A percentile compares a stretch with the other conserved stretches of the same genome.
Conservation (phyloP, 1,284 basidiomycete species). For the Ceratobasidium sp. region DNA sequence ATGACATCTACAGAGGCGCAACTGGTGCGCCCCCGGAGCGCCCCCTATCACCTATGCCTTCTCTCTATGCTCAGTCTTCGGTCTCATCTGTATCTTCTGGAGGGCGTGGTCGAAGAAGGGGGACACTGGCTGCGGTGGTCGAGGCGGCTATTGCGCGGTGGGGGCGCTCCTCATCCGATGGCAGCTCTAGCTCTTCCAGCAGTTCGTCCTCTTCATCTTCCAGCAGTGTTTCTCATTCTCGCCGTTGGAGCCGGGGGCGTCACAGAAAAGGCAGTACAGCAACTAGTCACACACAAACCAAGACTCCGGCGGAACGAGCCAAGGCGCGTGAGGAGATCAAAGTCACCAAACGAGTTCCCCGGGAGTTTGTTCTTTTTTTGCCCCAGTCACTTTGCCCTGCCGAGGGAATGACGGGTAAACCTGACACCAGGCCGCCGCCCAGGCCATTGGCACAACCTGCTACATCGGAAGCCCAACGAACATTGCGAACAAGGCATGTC, state of each 20-base stretch:
- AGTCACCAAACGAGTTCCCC: slow-evolving; percentile 54
- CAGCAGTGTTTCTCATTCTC: slow-evolving; percentile 46
- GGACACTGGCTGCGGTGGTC: slow-evolving; percentile 59
- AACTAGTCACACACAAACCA: slow-evolving; percentile 56
- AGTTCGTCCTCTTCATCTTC: slow-evolving; percentile 57
- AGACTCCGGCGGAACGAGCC: slow-evolving; percentile 62
- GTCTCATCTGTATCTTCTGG: slow-evolving; percentile 39
- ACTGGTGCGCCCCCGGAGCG: slow-evolving; percentile 34
- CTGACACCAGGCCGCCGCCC: slow-evolving; percentile 33
- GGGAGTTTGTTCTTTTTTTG: slow-evolving; percentile 71
- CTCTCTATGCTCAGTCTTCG: slow-evolving; percentile 33
- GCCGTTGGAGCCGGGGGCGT: slow-evolving; percentile 47
- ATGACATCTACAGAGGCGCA: slow-evolving; percentile 38
- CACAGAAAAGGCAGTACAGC: slow-evolving; percentile 53
- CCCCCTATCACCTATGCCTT: slow-evolving; percentile 32
- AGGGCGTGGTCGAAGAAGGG: slow-evolving; percentile 52
- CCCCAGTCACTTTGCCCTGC: slow-evolving; percentile 53
- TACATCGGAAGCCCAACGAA: slow-evolving; percentile 48
- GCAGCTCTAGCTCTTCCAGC: slow-evolving; percentile 47
- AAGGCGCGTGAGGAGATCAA: slow-evolving; percentile 68
- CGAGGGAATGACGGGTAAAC: slow-evolving; percentile 2
- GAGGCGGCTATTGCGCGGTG: slow-evolving; percentile 64
- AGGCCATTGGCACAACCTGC: slow-evolving; percentile 37
- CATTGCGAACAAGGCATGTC: slow-evolving; percentile 66
- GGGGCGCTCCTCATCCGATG: slow-evolving; percentile 58